Percentiles rank a stretch among this genome's conserved stretches.
Evolutionary conservation across 371 early-diverging fungal genomes (phyloP).

Genomic region (Mucor velutinosus): DNA sequence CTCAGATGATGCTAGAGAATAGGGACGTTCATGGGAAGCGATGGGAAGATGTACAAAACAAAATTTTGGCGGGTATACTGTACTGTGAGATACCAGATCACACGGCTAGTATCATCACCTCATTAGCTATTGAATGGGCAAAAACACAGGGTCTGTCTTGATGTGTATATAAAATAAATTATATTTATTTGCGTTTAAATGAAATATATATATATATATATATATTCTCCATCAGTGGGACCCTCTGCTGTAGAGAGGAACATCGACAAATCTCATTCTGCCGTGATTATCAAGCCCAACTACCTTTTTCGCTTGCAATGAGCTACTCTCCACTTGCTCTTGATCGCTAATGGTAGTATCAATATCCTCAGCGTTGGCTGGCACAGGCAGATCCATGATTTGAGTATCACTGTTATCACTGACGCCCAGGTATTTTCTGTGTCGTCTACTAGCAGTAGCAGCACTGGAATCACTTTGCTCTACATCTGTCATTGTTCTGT

Average conservation of each 20-base stretch:
- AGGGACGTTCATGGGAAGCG: neutral
- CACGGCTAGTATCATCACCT: slow-evolving; percentile 24
- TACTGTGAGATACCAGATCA: slow-evolving; percentile 39
- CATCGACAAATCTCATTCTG: slow-evolving; percentile 8
- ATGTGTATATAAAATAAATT: too few species aligned
- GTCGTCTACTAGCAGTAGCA: neutral
- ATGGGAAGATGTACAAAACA: slow-evolving; percentile 13
- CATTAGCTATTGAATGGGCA: slow-evolving; percentile 37
- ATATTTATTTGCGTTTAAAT: too few species aligned
- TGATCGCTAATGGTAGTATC: neutral
- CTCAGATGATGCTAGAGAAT: slow-evolving; percentile 10
- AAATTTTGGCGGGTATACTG: slow-evolving; percentile 25
- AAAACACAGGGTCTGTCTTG: slow-evolving; percentile 22
- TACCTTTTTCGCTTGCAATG: neutral
- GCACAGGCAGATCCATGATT: neutral
- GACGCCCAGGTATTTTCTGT: slow-evolving; percentile 2
- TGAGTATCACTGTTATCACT: neutral
- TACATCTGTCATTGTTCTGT: neutral
- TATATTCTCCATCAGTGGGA: too few species aligned
- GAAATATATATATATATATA: too few species aligned
- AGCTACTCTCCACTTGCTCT: neutral
- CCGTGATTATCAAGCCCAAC: slow-evolving; percentile 19
- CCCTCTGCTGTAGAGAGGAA: slow-evolving; percentile 18
- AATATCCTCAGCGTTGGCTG: neutral
- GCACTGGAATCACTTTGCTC: neutral